Conservation (phyloP, 2,329 filamentous ascomycete species). For the Lasiodiplodia sp. region DNA sequence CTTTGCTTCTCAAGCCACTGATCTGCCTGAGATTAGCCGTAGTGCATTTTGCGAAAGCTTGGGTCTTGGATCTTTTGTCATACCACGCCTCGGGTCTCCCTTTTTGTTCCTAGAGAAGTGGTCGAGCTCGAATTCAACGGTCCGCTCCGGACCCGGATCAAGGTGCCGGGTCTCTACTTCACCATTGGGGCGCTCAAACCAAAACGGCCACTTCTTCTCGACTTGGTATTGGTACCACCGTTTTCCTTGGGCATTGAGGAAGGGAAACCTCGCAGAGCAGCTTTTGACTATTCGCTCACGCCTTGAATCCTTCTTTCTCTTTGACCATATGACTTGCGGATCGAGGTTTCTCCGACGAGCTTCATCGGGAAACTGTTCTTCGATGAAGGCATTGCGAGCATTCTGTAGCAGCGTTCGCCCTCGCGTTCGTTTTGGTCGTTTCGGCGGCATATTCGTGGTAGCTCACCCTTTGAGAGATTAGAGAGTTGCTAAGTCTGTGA, state of each 20-base stretch:
- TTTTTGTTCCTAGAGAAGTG: neutral
- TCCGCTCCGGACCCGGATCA: neutral
- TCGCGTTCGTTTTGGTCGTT: neutral
- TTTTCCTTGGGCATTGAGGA: neutral
- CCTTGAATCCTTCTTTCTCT: neutral
- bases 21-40: neutral
- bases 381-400: neutral
- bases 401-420: neutral
- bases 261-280: neutral
- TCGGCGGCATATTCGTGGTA: neutral
- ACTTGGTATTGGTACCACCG: neutral
- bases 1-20: neutral
- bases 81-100: neutral
- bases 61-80: neutral
- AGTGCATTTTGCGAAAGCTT: neutral
- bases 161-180: neutral
- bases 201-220: slow-evolving; percentile 7
- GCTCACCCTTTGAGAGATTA: neutral
- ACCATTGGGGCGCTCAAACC: neutral
- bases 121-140: neutral
- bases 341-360: neutral
- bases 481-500: neutral
- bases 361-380: neutral
- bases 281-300: neutral
- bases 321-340: neutral